Evolutionary conservation across 257 asterid species (phyloP).

Genomic region (Rubia yunnanensis): DNA sequence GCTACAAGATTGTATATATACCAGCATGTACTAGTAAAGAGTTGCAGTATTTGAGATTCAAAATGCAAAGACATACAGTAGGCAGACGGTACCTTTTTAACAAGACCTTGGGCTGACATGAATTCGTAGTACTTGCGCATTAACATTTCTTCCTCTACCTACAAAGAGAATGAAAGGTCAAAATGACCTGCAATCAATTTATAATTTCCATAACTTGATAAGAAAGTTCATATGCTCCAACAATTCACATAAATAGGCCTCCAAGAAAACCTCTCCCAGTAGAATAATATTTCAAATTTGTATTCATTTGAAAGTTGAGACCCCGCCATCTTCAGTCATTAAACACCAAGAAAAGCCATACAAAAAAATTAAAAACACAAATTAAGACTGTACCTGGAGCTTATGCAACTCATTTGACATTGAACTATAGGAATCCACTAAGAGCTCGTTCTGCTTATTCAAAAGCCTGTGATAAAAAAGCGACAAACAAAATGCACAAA

Average conservation of each 20-base stretch:
- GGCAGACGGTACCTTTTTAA: conserved; percentile 29
- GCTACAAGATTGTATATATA: neutral
- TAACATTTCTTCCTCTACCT: conserved; percentile 92
- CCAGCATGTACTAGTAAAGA: neutral
- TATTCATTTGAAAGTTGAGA: neutral
- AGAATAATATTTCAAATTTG: neutral
- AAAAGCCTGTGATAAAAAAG: conserved; percentile 50
- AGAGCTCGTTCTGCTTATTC: conserved; percentile 70
- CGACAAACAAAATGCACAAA: neutral
- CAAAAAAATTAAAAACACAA: neutral
- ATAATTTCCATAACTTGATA: neutral
- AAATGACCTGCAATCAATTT: neutral
- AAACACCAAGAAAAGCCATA: neutral
- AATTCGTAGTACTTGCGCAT: conserved; percentile 83
- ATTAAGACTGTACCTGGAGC: conserved; percentile 45
- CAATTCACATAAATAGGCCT: neutral
- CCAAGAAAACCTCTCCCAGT: neutral
- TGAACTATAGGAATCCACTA: conserved; percentile 48
- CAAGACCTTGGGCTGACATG: conserved; percentile 60
- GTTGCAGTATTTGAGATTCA: neutral
- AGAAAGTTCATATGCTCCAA: neutral
- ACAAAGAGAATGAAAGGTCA: conserved; percentile 7
- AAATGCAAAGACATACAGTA: neutral
- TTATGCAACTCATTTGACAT: conserved; percentile 72
- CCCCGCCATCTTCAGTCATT: neutral